A percentile compares a stretch with the other conserved stretches of the same genome.
These are phyloP conservation scores for Thelonectria olida DNA, from an alignment of 2,329 filamentous ascomycete species.

Conservation along the genomic window DNA sequence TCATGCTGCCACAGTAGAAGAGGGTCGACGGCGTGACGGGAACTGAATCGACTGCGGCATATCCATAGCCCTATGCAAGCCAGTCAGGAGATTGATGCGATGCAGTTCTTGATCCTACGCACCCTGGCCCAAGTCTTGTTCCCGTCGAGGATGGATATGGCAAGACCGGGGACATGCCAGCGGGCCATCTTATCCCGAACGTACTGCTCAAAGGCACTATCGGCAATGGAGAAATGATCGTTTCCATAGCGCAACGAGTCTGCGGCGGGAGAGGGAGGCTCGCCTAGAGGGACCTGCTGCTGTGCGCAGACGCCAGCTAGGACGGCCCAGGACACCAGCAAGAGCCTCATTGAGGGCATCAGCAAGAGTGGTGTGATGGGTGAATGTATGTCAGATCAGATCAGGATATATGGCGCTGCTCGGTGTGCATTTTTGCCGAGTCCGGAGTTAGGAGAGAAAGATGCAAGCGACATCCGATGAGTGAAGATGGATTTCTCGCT, in stretches of 20 bases:
- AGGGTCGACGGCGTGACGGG: conserved; percentile 56
- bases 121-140: conserved; percentile 48
- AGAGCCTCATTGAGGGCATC: neutral
- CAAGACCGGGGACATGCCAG: conserved; percentile 53
- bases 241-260: neutral
- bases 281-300: conserved; percentile 5
- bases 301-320: neutral
- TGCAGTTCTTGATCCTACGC: neutral
- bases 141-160: conserved; percentile 52
- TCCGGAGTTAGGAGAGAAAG: neutral
- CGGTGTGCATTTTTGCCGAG: neutral
- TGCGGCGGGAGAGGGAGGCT: neutral
- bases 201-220: conserved; percentile 28
- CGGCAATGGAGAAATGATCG: conserved; percentile 14
- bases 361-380: neutral
- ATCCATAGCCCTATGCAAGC: conserved; percentile 51
- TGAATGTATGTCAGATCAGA: neutral
- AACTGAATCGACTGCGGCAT: conserved; percentile 45
- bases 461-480: neutral
- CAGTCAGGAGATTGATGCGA: neutral
- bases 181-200: conserved; percentile 37
- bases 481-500: neutral
- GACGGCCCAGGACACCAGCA: neutral
- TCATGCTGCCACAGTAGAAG: conserved; percentile 62
- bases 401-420: neutral